Evolutionary conservation across 2,329 filamentous ascomycete genomes (phyloP).

Genomic region (Aotearoamyces nothofagi): DNA sequence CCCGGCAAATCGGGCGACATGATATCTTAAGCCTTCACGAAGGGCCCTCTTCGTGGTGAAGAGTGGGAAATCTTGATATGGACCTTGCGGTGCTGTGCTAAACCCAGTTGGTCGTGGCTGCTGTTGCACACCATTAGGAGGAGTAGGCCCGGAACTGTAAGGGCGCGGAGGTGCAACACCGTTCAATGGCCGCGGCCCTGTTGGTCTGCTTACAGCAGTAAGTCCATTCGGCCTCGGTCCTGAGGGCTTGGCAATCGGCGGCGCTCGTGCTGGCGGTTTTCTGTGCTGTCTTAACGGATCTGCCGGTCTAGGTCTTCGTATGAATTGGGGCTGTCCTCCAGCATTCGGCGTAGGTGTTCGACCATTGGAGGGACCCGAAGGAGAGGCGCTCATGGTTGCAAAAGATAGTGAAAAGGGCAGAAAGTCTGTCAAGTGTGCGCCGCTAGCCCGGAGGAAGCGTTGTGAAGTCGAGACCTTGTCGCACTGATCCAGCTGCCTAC

Average conservation of each 20-base stretch:
- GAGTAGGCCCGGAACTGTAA: conserved; percentile 2
- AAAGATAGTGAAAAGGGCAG: background rate
- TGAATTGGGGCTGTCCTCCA: conserved; percentile 27
- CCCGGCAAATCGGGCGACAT: conserved; percentile 61
- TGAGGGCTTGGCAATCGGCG: conserved; percentile 11
- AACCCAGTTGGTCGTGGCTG: background rate
- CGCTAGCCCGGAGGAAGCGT: too few relatives aligned
- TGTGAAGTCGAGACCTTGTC: too few relatives aligned
- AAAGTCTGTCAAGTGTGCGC: too few relatives aligned
- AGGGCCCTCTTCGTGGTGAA: conserved; percentile 72
- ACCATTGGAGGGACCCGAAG: conserved; percentile 26
- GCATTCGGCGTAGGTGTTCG: conserved; percentile 30
- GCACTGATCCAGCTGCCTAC: too few relatives aligned
- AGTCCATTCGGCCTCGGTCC: conserved; percentile 10
- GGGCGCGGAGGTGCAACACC: conserved; percentile 5
- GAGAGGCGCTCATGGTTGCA: conserved; percentile 24
- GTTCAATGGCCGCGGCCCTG: conserved; percentile 10
- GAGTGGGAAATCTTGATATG: conserved; percentile 46
- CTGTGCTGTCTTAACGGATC: conserved; percentile 53
- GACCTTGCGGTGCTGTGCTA: conserved; percentile 27
- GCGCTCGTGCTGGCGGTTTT: conserved; percentile 26
- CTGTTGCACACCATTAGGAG: conserved; percentile 5
- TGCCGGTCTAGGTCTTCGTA: conserved; percentile 32
- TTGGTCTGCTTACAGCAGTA: conserved; percentile 5
- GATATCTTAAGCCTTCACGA: conserved; percentile 66